Evolutionary conservation across 352 stramenopile genomes (phyloP).

Genomic region (Pythium guiyangense): DNA sequence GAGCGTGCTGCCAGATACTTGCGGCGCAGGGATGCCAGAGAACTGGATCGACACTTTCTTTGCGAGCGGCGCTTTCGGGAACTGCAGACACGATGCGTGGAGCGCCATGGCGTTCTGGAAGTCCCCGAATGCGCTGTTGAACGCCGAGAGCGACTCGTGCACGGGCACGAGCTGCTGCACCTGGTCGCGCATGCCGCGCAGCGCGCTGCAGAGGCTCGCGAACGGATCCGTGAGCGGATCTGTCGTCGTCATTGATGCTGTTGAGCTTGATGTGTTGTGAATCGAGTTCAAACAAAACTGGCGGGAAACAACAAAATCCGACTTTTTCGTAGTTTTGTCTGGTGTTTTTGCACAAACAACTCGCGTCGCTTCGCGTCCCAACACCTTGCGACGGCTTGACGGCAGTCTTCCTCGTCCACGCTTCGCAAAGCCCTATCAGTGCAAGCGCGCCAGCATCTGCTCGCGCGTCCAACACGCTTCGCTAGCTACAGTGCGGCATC

Average conservation of each 20-base stretch:
- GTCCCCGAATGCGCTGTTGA: conserved; percentile 67
- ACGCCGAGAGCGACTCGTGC: conserved; percentile 67
- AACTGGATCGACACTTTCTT: conserved; percentile 17
- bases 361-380: too few relatives aligned
- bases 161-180: conserved; percentile 59
- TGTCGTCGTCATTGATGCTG: background rate
- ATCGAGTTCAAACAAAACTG: background rate
- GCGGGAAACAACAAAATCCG: background rate
- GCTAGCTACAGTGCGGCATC: too few relatives aligned
- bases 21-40: conserved; percentile 37
- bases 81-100: conserved; percentile 69
- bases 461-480: too few relatives aligned
- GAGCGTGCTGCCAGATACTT: conserved; percentile 12
- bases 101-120: conserved; percentile 77
- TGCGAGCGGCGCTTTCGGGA: conserved; percentile 26
- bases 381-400: too few relatives aligned
- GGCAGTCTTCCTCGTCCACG: too few relatives aligned
- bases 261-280: background rate
- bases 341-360: too few relatives aligned
- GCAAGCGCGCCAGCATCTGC: too few relatives aligned
- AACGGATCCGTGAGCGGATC: conserved; percentile 49
- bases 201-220: conserved; percentile 49
- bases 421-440: too few relatives aligned
- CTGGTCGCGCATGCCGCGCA: conserved; percentile 63
- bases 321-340: background rate